These are phyloP conservation scores for Backusella parvicylindrica DNA, from an alignment of 192 early-diverging fungal species.

Conservation along the genomic window DNA sequence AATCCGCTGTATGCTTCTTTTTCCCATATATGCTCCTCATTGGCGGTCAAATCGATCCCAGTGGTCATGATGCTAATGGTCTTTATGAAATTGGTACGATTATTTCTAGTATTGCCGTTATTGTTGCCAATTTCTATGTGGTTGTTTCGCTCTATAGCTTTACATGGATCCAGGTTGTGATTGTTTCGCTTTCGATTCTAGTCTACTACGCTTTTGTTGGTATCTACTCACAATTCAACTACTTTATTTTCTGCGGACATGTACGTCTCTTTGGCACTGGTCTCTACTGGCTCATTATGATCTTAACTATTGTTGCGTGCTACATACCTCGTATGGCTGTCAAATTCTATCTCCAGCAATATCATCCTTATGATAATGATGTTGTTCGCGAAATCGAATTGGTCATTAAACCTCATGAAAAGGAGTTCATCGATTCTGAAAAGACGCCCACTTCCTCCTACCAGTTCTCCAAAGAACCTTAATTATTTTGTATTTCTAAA, in stretches of 20 bases:
- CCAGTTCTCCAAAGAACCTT: background rate
- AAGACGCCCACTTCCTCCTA: background rate
- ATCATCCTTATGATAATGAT: constrained; percentile 78
- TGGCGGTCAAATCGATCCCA: constrained; percentile 36
- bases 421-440: background rate
- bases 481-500: constrained; percentile 5
- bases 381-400: constrained; percentile 80
- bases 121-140: constrained; percentile 78
- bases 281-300: constrained; percentile 67
- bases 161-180: constrained; percentile 64
- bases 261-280: constrained; percentile 56
- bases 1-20: constrained; percentile 68
- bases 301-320: constrained; percentile 56
- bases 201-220: constrained; percentile 57
- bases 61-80: constrained; percentile 44
- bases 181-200: constrained; percentile 45
- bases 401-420: constrained; percentile 9
- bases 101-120: constrained; percentile 67
- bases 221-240: constrained; percentile 52
- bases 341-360: constrained; percentile 65
- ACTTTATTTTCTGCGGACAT: constrained; percentile 30
- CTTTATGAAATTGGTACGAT: constrained; percentile 70
- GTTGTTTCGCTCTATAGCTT: constrained; percentile 69
- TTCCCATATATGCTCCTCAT: constrained; percentile 56
- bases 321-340: constrained; percentile 70